Evolutionary conservation across 2,329 filamentous ascomycete genomes (phyloP).

Genomic region (Pezicula radicicola): DNA sequence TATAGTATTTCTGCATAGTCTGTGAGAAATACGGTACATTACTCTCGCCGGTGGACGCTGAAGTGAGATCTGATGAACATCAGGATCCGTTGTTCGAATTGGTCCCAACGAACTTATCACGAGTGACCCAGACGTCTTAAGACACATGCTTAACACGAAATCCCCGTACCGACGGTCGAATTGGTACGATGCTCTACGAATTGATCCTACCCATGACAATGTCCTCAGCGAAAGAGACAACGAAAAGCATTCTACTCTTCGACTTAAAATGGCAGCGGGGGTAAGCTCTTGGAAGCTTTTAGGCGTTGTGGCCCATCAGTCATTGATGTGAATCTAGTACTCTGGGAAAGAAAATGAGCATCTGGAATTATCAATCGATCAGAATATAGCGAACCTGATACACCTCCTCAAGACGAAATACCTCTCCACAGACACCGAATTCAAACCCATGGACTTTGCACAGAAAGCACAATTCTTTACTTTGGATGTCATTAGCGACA

Average conservation of each 20-base stretch:
- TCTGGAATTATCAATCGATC: slow-evolving; percentile 45
- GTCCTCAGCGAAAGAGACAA: slow-evolving; percentile 48
- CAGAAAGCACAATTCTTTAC: slow-evolving; percentile 51
- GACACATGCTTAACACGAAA: slow-evolving; percentile 34
- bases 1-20: slow-evolving; percentile 6
- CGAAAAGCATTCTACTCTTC: slow-evolving; percentile 35
- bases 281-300: slow-evolving; percentile 20
- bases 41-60: neutral
- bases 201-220: slow-evolving; percentile 49
- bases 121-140: slow-evolving; percentile 35
- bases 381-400: slow-evolving; percentile 41
- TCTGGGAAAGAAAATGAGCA: slow-evolving; percentile 41
- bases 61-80: neutral
- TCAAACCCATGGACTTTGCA: slow-evolving; percentile 44
- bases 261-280: slow-evolving; percentile 45
- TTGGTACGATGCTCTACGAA: slow-evolving; percentile 45
- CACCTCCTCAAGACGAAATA: slow-evolving; percentile 41
- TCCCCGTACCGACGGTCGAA: slow-evolving; percentile 32
- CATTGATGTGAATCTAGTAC: too few species aligned
- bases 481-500: slow-evolving; percentile 51
- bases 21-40: slow-evolving; percentile 32
- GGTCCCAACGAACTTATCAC: slow-evolving; percentile 36
- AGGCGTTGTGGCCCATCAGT: slow-evolving; percentile 40
- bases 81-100: slow-evolving; percentile 36
- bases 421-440: slow-evolving; percentile 32